Conservation (phyloP, 805 yeast species). For the Hanseniaspora clermontiae region DNA sequence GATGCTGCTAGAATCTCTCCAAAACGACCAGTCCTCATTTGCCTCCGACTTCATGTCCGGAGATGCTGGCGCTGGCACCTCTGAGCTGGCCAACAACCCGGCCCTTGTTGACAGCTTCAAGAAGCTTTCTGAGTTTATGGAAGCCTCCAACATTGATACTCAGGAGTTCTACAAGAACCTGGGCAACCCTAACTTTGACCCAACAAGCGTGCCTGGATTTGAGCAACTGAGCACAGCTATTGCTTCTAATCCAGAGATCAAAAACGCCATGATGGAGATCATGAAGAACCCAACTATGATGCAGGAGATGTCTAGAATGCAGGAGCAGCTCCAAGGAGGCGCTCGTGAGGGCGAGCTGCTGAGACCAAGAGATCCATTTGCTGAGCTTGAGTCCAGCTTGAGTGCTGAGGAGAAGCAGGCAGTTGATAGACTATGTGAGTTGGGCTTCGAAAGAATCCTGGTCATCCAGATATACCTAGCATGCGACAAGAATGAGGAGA, state of each 20-base stretch:
- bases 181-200: constrained; percentile 8
- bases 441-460: constrained; percentile 79
- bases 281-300: constrained; percentile 5
- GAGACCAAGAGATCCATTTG: constrained; percentile 28
- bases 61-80: background rate
- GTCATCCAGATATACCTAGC: constrained; percentile 94
- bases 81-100: background rate
- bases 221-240: constrained; percentile 3
- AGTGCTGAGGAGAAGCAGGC: constrained; percentile 80
- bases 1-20: constrained; percentile 48
- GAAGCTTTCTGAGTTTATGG: background rate
- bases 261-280: constrained; percentile 3
- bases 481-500: constrained; percentile 93
- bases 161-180: background rate
- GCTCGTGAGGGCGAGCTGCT: constrained; percentile 23
- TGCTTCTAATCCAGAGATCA: constrained; percentile 3
- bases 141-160: background rate
- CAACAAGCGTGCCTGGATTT: constrained; percentile 7
- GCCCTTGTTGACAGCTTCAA: background rate
- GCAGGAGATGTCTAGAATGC: constrained; percentile 16
- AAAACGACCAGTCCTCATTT: constrained; percentile 39
- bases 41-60: constrained; percentile 22
- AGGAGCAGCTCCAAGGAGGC: constrained; percentile 30
- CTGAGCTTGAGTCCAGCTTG: constrained; percentile 40
- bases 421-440: constrained; percentile 75